These are phyloP conservation scores for Arthrobotrys megalospora DNA, from an alignment of 2,329 filamentous ascomycete species.

Conservation along the genomic window DNA sequence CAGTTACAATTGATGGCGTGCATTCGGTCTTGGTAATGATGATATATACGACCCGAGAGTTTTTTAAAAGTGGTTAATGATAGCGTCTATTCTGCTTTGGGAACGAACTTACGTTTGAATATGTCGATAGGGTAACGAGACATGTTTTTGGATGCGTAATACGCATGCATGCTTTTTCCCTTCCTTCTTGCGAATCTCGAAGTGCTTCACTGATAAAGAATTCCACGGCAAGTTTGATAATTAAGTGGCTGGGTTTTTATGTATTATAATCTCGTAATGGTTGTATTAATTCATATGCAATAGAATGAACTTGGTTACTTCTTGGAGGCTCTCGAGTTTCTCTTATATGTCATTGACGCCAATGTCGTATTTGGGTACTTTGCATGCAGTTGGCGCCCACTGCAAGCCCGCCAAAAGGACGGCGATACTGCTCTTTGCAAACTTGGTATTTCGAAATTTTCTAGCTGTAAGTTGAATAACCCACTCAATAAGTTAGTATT, in stretches of 20 bases:
- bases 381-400: constrained; percentile 19
- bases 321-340: constrained; percentile 3
- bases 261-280: constrained; percentile 50
- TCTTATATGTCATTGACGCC: constrained; percentile 7
- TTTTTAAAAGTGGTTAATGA: constrained; percentile 2
- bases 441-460: neutral
- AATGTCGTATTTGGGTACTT: neutral
- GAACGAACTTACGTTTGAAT: constrained; percentile 3
- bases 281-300: neutral
- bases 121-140: neutral
- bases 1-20: constrained; percentile 12
- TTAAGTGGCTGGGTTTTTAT: constrained; percentile 24
- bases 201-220: neutral
- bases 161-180: neutral
- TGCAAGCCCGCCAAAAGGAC: constrained; percentile 42
- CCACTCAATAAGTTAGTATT: constrained; percentile 14
- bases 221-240: neutral
- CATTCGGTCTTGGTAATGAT: constrained; percentile 4
- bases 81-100: neutral
- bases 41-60: constrained; percentile 21
- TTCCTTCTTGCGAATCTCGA: neutral
- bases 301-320: neutral
- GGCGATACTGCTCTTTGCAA: constrained; percentile 39
- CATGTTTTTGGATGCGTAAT: neutral
- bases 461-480: neutral